Base-by-base conservation (phyloP, 768 basidiomycete genomes). In the Lactifluus hygrophoroides region DNA sequence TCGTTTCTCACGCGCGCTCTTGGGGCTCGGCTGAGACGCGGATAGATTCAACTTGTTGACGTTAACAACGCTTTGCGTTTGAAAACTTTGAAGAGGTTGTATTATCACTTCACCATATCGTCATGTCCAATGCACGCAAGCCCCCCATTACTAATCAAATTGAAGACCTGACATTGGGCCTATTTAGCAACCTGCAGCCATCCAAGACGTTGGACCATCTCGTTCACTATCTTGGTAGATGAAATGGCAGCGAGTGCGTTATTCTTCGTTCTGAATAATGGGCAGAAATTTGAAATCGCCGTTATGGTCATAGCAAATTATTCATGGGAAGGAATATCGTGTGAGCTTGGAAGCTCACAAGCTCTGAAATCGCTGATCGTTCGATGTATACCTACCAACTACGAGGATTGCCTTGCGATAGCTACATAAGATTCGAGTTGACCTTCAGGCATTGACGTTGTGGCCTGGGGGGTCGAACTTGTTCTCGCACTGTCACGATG, bases 181-280 rank as follows among this genome's bases (percentile, higher is more conserved):
- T 75, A 19, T 89, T 88, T 67, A 70, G 79, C 28, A 68, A 69
- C 32, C 70, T 87, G 10, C 79, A 80, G 25, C 76, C 82, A 1
- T 86, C 85, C 7, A 75, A 83, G 61, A 81, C 77, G 5, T 69
- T 92, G 44, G 77, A 90, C 65, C 89, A 90, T 69, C 75, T 89
- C 9, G 77, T 89, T 38, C 76, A 86, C 66, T 90, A 82, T 67
- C 74, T 92, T 52, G 83, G 85, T 55, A 88, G 88, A 65, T 91
- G 88, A 87, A 85, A 82, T 69, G 90, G 90, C 27, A 89, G 82
- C 80, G 90, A 93, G 90, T 90, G 75, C 69, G 82, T 82, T 61
- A 62, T n/a, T 32, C 59, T 16, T 44, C 42, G 19, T 30, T 62
- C 27, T 63, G 46, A 49, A 50, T 54, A 66, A n/a, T 9, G 14